phyloP scores from a whole-genome alignment of 192 early-diverging fungal genomes.

The Pilobolus umbonatus region DNA sequence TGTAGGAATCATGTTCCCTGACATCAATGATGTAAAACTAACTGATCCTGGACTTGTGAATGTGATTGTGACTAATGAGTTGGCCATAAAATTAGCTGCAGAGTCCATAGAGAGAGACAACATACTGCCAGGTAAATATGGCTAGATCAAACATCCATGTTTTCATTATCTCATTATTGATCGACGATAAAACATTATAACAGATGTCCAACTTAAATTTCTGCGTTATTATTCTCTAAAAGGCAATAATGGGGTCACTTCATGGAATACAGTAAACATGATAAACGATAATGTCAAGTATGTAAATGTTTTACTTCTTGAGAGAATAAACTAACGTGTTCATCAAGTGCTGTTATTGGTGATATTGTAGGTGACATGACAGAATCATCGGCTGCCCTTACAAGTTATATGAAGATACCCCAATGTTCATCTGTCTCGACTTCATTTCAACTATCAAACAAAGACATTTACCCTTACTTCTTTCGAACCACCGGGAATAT shows the following conservation, averaged over 20 bases:
- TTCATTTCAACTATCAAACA: slow-evolving; percentile 17
- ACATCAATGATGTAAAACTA: background rate
- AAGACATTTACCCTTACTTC: slow-evolving; percentile 25
- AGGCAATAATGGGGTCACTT: slow-evolving; percentile 13
- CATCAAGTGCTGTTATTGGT: slow-evolving; percentile 30
- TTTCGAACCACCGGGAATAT: slow-evolving; percentile 21
- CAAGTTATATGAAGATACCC: slow-evolving; percentile 17
- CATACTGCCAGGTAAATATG: slow-evolving; percentile 15
- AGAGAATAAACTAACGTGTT: background rate
- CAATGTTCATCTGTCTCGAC: slow-evolving; percentile 22
- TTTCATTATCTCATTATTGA: background rate
- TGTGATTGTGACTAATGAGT: slow-evolving; percentile 25
- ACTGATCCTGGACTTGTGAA: slow-evolving; percentile 12
- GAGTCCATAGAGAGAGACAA: background rate
- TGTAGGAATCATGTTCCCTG: slow-evolving; percentile 16
- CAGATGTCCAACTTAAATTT: slow-evolving; percentile 20
- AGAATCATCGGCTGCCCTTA: slow-evolving; percentile 21
- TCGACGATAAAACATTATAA: background rate
- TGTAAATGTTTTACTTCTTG: background rate
- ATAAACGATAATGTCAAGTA: slow-evolving; percentile 18
- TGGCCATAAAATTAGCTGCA: slow-evolving; percentile 9
- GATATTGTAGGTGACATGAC: slow-evolving; percentile 19
- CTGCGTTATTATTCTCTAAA: slow-evolving; percentile 17
- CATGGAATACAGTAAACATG: slow-evolving; percentile 17
- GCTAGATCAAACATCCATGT: background rate